Evolutionary conservation across 106 monocot species (phyloP).

Genomic region (Cymbidium sinense): DNA sequence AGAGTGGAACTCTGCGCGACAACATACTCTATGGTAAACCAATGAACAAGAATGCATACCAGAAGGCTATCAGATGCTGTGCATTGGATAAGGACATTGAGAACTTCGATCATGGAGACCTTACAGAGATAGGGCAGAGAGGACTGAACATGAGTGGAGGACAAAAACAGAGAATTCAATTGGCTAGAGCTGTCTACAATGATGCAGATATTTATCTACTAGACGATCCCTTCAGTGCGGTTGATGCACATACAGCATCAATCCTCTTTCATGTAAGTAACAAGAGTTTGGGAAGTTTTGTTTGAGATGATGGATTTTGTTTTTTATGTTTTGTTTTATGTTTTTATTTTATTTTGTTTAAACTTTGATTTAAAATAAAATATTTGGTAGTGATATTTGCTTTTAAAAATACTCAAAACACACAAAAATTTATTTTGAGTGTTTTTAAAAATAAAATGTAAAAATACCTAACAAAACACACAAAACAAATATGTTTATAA

Average conservation of each 20-base stretch:
- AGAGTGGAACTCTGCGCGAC: constrained; percentile 54
- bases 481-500: too few species aligned
- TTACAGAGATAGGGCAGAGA: constrained; percentile 38
- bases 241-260: constrained; percentile 51
- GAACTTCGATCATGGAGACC: constrained; percentile 50
- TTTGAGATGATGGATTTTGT: too few species aligned
- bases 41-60: constrained; percentile 45
- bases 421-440: too few species aligned
- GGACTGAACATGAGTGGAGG: constrained; percentile 48
- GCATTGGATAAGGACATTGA: constrained; percentile 73
- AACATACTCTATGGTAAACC: constrained; percentile 71
- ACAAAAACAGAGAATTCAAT: constrained; percentile 47
- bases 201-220: constrained; percentile 40
- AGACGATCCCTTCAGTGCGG: constrained; percentile 49
- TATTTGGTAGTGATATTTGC: too few species aligned
- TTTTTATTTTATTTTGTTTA: too few species aligned
- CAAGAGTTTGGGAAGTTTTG: background rate
- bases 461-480: too few species aligned
- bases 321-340: too few species aligned
- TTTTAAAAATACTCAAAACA: too few species aligned
- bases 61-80: constrained; percentile 46
- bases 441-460: too few species aligned
- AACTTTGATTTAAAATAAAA: too few species aligned
- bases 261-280: constrained; percentile 56
- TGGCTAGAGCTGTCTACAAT: constrained; percentile 38